Conservation (phyloP, 345 rosid genomes). For the Durio zibethinus region DNA sequence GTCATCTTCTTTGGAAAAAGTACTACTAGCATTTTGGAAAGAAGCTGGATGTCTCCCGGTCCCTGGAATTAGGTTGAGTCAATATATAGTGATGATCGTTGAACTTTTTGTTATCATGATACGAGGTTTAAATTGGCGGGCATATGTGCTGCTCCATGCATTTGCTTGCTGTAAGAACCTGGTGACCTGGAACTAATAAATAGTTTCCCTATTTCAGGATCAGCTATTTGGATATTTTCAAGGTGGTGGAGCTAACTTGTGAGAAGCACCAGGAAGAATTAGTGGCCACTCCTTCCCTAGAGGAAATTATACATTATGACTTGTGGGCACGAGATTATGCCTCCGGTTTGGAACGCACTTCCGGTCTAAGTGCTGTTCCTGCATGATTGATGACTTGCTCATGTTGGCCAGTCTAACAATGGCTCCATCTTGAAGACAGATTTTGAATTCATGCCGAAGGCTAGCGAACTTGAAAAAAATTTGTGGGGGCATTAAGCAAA, state of each 20-base stretch:
- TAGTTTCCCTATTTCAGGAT: conserved; percentile 48
- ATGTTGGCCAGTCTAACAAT: neutral
- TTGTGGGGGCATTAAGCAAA: neutral
- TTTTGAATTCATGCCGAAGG: neutral
- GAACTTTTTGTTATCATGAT: neutral
- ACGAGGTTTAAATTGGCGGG: neutral
- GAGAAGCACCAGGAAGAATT: conserved; percentile 65
- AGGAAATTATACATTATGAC: conserved; percentile 86
- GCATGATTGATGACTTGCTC: neutral
- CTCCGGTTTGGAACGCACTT: conserved; percentile 43
- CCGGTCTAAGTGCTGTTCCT: conserved; percentile 45
- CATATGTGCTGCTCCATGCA: neutral
- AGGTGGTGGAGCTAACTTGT: conserved; percentile 85
- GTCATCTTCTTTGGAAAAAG: neutral
- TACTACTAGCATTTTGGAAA: neutral
- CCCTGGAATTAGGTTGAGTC: neutral
- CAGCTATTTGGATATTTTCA: conserved; percentile 82
- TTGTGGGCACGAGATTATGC: conserved; percentile 88
- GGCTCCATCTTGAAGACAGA: neutral
- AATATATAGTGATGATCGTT: neutral
- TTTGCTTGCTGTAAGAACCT: neutral
- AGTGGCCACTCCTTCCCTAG: conserved; percentile 68
- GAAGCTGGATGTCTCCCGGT: neutral
- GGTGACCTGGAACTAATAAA: neutral
- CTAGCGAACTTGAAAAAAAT: neutral